A percentile compares a stretch with the other conserved stretches of the same genome.
Evolutionary conservation across 1,139 yeast species (phyloP).

Genomic region (Yamadazyma dendronema): DNA sequence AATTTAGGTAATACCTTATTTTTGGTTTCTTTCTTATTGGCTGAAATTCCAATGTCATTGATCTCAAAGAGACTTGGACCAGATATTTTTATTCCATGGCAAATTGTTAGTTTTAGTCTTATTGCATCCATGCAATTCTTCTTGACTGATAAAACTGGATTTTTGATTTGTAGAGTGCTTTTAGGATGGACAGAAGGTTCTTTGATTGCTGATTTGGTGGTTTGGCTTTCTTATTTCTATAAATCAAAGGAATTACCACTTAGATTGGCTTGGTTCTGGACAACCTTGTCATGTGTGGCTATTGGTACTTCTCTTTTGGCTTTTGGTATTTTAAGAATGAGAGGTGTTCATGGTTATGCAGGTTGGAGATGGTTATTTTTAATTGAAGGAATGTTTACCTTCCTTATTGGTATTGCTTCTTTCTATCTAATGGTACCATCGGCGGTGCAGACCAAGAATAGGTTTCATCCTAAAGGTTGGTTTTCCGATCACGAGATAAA

Average conservation of each 20-base stretch:
- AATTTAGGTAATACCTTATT: conserved; percentile 31
- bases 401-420: conserved; percentile 51
- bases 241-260: conserved; percentile 25
- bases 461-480: conserved; percentile 59
- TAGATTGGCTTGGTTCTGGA: conserved; percentile 27
- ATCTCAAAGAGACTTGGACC: conserved; percentile 32
- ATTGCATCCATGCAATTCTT: conserved; percentile 25
- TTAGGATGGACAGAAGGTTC: conserved; percentile 32
- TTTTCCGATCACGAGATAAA: conserved; percentile 60
- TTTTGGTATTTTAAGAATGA: conserved; percentile 28
- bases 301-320: conserved; percentile 28
- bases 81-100: conserved; percentile 33
- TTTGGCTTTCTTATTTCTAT: conserved; percentile 34
- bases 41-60: conserved; percentile 35
- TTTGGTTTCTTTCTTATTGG: conserved; percentile 30
- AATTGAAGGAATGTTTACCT: conserved; percentile 60
- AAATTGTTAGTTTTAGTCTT: conserved; percentile 26
- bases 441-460: conserved; percentile 52
- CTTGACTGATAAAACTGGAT: conserved; percentile 20
- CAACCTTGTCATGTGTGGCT: conserved; percentile 25
- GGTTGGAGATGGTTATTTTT: conserved; percentile 72
- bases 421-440: conserved; percentile 61
- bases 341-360: conserved; percentile 25
- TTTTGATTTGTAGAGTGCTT: conserved; percentile 26
- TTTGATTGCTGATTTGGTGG: conserved; percentile 27